Evolutionary conservation across 257 asterid species (phyloP).

Genomic region (Dorcoceras hygrometricum): DNA sequence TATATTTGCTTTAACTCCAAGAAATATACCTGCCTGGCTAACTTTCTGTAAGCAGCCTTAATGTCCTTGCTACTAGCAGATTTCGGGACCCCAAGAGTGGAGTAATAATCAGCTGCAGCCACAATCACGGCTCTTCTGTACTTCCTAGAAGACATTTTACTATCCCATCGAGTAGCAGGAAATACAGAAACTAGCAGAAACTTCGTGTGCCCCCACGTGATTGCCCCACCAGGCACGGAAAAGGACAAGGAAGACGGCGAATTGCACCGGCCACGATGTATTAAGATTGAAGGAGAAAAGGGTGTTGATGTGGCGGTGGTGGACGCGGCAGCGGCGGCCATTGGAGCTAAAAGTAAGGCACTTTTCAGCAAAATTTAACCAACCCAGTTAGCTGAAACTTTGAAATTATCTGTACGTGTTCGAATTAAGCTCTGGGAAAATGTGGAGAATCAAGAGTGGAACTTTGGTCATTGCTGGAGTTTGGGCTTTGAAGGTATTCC

Average conservation of each 20-base stretch:
- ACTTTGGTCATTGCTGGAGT: conserved; percentile 29
- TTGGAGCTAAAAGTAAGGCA: conserved; percentile 24
- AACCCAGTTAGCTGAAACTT: neutral
- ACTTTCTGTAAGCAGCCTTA: conserved; percentile 86
- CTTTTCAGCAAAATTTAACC: neutral
- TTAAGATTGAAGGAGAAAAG: conserved; percentile 29
- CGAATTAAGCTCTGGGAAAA: conserved; percentile 35
- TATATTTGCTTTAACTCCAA: neutral
- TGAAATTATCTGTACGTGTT: conserved; percentile 25
- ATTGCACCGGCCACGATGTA: conserved; percentile 33
- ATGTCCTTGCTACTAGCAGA: conserved; percentile 82
- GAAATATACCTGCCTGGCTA: conserved; percentile 85
- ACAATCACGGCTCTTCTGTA: conserved; percentile 60
- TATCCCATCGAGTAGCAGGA: conserved; percentile 48
- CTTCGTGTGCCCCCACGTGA: conserved; percentile 37
- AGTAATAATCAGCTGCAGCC: conserved; percentile 92
- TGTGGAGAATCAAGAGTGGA: conserved; percentile 24
- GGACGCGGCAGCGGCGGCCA: conserved; percentile 38
- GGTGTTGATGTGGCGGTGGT: conserved; percentile 43
- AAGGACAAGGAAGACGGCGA: conserved; percentile 51
- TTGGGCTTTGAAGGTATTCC: conserved; percentile 6
- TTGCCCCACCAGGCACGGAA: conserved; percentile 49
- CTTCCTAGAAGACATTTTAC: conserved; percentile 57
- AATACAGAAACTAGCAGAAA: conserved; percentile 42
- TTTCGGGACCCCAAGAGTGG: conserved; percentile 91